Base-by-base conservation (phyloP, 2,329 filamentous ascomycete species). In the Aspergillus calidoustus region DNA sequence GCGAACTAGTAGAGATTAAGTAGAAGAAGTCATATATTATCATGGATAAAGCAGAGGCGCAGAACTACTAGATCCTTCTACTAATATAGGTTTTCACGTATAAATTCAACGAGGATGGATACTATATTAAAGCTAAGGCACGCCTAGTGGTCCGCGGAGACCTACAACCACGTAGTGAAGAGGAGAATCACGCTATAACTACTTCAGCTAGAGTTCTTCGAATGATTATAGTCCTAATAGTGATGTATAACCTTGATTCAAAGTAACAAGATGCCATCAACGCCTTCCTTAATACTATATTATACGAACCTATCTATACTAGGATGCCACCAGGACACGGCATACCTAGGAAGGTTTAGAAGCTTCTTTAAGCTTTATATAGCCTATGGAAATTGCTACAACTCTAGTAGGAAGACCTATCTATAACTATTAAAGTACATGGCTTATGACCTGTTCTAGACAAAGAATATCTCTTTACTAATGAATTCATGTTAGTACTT, bases 71-170 rank as follows among this genome's bases (percentile, higher is more conserved):
- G 17, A 17, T 34, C 17, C 6, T 19, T 38, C 28, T 22, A 15
- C 28, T 38, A 2, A 38, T 11, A 34, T 53, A 53, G 15, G 50
- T 38, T 13, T 53, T 53, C 38, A 22, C 30, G 3, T 53, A 54
- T 22, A 54, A 54, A 41, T 54, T 54, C 7, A 23, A 54, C 23
- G 4, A 38, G 13, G 8, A 54, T 43, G 4, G 34, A 17, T 54
- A 54, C 13, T 54, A 41, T 43, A 41, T 54, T 19, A 54, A 54
- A 23, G 51, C 15, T n/a, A 54, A 54, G 15, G 22, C 11, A 19
- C 9, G 9, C 22, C 41, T 54, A 2, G 9, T 5, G 3, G 15
- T 54, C 3, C 11, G 19, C 4, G 6, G 30, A 22, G 17, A 43
- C 8, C 15, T 41, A 28, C 3, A 28, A 7, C 25, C 25, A 4